Percentiles rank a stretch among this genome's conserved stretches.
phyloP scores from a whole-genome alignment of 495 filamentous ascomycete genomes.

The Aspergillus biplanus region DNA sequence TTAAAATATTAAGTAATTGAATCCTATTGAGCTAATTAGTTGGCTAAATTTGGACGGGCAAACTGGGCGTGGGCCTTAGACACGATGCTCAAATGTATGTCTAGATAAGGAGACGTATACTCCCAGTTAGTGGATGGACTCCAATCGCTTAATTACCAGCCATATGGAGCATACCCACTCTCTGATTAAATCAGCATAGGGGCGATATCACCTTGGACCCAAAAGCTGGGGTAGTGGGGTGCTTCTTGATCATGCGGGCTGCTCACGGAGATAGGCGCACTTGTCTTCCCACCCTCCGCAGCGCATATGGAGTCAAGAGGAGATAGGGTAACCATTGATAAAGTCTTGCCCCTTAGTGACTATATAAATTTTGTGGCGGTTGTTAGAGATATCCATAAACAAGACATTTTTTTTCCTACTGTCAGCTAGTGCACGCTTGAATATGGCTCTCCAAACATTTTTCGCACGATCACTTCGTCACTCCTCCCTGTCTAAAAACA shows the following conservation, averaged over 20 bases:
- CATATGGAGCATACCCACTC: neutral
- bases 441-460: neutral
- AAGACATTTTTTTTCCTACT: neutral
- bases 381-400: neutral
- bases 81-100: neutral
- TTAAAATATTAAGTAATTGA: neutral
- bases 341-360: neutral
- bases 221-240: conserved; percentile 1
- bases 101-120: neutral
- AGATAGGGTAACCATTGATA: neutral
- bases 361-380: neutral
- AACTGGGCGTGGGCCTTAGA: neutral
- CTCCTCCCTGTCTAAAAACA: neutral
- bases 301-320: neutral
- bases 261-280: conserved; percentile 1
- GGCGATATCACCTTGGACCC: neutral
- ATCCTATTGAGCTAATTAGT: neutral
- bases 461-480: neutral
- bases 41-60: neutral
- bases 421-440: neutral
- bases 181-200: neutral
- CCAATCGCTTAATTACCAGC: neutral
- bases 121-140: no score
- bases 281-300: neutral
- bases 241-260: neutral